Conservation (phyloP, 805 yeast genomes). For the Ogataea ramenticola region DNA sequence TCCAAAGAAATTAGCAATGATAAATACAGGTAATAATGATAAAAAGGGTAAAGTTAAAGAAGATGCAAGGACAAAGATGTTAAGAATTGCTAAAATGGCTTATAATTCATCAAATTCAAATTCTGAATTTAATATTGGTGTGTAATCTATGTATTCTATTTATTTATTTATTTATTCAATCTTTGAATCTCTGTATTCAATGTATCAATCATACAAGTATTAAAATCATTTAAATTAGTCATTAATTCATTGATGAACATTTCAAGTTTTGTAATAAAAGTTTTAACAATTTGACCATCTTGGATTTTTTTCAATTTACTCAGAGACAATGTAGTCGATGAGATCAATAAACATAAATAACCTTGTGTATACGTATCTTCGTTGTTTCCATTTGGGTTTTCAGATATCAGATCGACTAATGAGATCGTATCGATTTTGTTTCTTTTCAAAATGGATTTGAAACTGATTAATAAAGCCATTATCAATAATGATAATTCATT, state of each 20-base stretch:
- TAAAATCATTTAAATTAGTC: neutral
- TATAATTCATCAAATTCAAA: slow-evolving; percentile 53
- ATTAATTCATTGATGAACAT: neutral
- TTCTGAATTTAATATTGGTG: slow-evolving; percentile 63
- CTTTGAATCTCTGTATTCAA: neutral
- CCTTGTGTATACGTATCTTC: neutral
- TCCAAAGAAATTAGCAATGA: slow-evolving; percentile 69
- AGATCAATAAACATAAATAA: neutral
- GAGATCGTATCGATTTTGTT: too few species aligned
- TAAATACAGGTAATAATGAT: slow-evolving; percentile 21
- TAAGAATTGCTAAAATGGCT: slow-evolving; percentile 65
- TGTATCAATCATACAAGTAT: neutral
- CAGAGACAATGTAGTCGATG: neutral
- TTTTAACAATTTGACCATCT: too few species aligned
- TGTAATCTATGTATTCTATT: neutral
- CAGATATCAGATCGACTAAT: too few species aligned
- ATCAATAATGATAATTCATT: neutral
- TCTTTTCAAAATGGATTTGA: neutral
- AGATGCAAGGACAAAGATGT: slow-evolving; percentile 66
- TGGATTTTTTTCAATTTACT: neutral
- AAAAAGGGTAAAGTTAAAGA: slow-evolving; percentile 49
- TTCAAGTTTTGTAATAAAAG: too few species aligned
- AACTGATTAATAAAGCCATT: neutral
- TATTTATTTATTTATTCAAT: neutral
- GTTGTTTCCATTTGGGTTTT: too few species aligned